Evolutionary conservation across 768 basidiomycete species (phyloP).

Genomic region (Trametes coccinea): DNA sequence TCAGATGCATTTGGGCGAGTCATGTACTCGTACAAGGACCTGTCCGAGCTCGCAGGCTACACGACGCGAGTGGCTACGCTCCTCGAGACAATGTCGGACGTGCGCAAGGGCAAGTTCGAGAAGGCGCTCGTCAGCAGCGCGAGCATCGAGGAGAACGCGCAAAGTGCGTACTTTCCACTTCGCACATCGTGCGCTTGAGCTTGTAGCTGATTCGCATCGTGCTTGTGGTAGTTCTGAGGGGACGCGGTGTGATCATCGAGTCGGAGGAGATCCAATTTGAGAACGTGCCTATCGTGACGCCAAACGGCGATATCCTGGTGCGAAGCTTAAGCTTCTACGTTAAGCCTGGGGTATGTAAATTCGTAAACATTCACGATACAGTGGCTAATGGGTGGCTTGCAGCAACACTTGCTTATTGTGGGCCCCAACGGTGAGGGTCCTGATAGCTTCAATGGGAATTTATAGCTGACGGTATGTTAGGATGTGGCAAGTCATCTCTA

Average conservation of each 20-base stretch:
- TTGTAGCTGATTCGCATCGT: neutral
- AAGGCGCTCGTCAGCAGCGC: conserved; percentile 84
- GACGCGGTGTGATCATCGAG: conserved; percentile 76
- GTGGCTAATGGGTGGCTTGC: neutral
- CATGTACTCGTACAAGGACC: conserved; percentile 97
- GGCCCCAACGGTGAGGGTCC: conserved; percentile 79
- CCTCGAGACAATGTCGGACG: conserved; percentile 88
- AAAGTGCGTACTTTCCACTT: conserved; percentile 53
- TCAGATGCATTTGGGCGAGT: conserved; percentile 91
- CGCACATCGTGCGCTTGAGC: neutral
- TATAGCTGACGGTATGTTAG: conserved; percentile 34
- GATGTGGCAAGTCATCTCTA: conserved; percentile 86
- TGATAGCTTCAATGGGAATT: neutral
- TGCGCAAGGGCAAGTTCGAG: conserved; percentile 80
- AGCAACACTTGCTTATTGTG: conserved; percentile 92
- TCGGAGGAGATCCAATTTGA: conserved; percentile 92
- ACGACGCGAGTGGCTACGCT: conserved; percentile 88
- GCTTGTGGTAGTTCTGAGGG: conserved; percentile 60
- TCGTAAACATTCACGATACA: neutral
- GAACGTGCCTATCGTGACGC: conserved; percentile 92
- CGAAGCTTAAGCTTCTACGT: conserved; percentile 85
- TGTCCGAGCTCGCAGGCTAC: conserved; percentile 94
- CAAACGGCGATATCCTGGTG: conserved; percentile 92
- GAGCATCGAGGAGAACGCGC: conserved; percentile 67
- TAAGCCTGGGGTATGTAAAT: conserved; percentile 69